These are phyloP conservation scores for Phytophthora tentaculata DNA, from an alignment of 352 stramenopile genomes.

Conservation along the genomic window DNA sequence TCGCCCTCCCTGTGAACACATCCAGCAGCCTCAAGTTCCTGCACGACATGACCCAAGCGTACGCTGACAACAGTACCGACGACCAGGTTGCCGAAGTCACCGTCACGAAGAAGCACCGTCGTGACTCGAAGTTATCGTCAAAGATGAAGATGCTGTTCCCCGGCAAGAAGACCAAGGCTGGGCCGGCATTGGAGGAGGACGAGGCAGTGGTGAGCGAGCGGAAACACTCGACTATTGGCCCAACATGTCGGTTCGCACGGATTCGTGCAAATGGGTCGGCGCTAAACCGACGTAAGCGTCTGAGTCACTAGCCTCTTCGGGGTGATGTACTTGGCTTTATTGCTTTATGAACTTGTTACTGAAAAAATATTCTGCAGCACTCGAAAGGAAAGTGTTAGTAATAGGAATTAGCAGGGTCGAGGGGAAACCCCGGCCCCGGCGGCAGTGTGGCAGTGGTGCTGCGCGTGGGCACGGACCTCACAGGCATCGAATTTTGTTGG, in stretches of 20 bases:
- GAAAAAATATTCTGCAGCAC: no score
- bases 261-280: constrained; percentile 22
- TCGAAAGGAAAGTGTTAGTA: constrained; percentile 1
- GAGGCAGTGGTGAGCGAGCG: constrained; percentile 13
- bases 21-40: constrained; percentile 28
- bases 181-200: constrained; percentile 7
- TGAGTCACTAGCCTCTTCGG: no score
- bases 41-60: constrained; percentile 16
- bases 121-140: constrained; percentile 21
- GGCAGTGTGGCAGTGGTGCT: no score
- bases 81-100: constrained; percentile 6
- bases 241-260: constrained; percentile 24
- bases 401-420: no score
- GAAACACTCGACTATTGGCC: constrained; percentile 24
- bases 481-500: no score
- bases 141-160: constrained; percentile 32
- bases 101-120: background rate
- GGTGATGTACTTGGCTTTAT: background rate
- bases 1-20: constrained; percentile 32
- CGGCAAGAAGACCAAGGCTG: constrained; percentile 6
- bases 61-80: background rate
- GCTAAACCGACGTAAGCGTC: constrained; percentile 8
- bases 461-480: no score
- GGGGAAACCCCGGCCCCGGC: no score
- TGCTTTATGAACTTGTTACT: constrained; percentile 1